Percentiles rank a stretch among this genome's conserved stretches.
phyloP scores from a whole-genome alignment of 768 basidiomycete species.

The Naganishia vaughanmartiniae region DNA sequence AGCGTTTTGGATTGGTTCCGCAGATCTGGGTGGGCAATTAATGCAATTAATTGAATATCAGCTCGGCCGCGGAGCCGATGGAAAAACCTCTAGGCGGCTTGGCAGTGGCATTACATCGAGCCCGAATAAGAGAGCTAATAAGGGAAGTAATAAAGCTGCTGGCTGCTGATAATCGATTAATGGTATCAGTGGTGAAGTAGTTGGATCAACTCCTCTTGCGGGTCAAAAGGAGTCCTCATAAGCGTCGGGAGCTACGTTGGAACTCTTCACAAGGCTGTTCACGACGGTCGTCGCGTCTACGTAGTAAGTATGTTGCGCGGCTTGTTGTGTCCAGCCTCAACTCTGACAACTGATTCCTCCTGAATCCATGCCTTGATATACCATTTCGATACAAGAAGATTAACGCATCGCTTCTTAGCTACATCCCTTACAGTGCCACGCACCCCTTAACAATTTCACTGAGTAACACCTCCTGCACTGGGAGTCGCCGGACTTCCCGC shows the following conservation, averaged over 20 bases:
- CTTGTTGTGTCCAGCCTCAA: no score
- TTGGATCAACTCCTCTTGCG: no score
- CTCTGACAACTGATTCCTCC: no score
- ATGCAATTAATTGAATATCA: background rate
- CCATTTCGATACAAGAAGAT: slow-evolving; percentile 1
- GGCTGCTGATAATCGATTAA: no score
- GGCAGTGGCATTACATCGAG: background rate
- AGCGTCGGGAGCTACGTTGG: no score
- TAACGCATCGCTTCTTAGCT: background rate
- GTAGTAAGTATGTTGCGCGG: no score
- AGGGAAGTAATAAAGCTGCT: no score
- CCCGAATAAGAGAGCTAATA: no score
- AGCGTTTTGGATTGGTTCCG: slow-evolving; percentile 17
- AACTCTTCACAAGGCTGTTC: no score
- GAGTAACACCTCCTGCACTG: background rate
- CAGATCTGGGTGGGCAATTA: background rate
- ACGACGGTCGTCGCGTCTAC: no score
- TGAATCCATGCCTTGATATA: background rate
- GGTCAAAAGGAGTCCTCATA: no score
- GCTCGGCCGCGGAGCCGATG: background rate
- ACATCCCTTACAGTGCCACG: background rate
- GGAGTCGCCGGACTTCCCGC: background rate
- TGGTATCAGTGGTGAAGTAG: no score
- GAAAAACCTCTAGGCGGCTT: background rate
- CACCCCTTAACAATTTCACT: background rate